Evolutionary conservation across 2,329 filamentous ascomycete species (phyloP).

Genomic region (Pleoardoris graminearum): DNA sequence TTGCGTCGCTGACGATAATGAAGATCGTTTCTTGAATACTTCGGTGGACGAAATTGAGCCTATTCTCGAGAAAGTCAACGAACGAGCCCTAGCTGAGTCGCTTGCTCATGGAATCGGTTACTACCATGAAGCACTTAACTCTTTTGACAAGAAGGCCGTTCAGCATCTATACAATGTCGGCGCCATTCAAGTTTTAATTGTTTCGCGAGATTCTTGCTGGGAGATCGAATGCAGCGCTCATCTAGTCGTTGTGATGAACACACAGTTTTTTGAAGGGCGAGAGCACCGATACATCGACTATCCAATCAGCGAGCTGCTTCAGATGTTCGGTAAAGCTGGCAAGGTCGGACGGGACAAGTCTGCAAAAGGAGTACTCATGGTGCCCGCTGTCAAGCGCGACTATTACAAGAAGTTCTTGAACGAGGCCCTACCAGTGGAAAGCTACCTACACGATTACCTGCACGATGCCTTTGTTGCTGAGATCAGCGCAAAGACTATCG

Average conservation of each 20-base stretch:
- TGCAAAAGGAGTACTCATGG: conserved; percentile 92
- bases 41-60: conserved; percentile 80
- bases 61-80: conserved; percentile 79
- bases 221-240: conserved; percentile 87
- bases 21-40: conserved; percentile 90
- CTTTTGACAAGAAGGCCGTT: conserved; percentile 89
- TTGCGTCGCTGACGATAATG: conserved; percentile 84
- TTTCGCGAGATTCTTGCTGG: conserved; percentile 91
- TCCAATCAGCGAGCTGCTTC: conserved; percentile 86
- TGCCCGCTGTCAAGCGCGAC: conserved; percentile 89
- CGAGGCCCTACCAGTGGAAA: conserved; percentile 93
- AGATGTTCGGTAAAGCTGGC: conserved; percentile 96
- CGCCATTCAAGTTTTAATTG: conserved; percentile 82
- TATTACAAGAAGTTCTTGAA: conserved; percentile 99
- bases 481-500: conserved; percentile 93
- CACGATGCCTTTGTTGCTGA: conserved; percentile 97
- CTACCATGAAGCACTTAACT: conserved; percentile 90
- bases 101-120: conserved; percentile 94
- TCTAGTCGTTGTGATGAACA: conserved; percentile 94
- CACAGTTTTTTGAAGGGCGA: conserved; percentile 93
- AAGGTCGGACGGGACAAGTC: conserved; percentile 76
- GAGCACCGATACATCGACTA: conserved; percentile 98
- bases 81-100: conserved; percentile 84
- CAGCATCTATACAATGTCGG: conserved; percentile 88
- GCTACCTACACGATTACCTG: conserved; percentile 85